These are phyloP conservation scores for Paramecium pentaurelia DNA, from an alignment of 73 alveolate species.

Conservation along the genomic window DNA sequence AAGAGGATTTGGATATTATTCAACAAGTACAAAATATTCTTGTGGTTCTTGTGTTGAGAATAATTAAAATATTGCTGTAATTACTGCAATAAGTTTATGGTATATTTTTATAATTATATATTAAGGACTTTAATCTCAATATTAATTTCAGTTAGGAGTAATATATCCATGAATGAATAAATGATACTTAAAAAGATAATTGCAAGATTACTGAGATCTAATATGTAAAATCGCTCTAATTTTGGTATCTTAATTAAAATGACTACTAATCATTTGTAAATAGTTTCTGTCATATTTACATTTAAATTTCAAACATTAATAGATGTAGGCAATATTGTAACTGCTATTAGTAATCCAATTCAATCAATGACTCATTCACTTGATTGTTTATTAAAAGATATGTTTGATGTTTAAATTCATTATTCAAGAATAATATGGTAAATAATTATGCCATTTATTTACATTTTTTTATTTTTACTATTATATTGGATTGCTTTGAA, in stretches of 20 bases:
- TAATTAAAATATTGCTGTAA: not conserved
- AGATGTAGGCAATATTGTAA: not conserved
- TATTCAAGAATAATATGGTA: not conserved
- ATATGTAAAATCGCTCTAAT: not conserved
- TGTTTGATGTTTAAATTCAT: not conserved
- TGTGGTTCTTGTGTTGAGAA: not conserved
- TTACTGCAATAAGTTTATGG: not conserved
- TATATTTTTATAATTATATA: no score
- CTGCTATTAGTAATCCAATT: not conserved
- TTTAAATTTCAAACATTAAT: no score
- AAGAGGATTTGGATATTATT: not conserved
- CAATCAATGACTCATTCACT: not conserved
- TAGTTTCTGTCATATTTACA: not conserved
- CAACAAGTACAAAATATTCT: slow-evolving; percentile 13
- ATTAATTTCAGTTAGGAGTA: not conserved
- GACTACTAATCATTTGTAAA: not conserved
- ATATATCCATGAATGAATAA: not conserved
- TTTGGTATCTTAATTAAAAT: not conserved
- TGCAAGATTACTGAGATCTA: not conserved
- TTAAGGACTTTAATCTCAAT: not conserved
- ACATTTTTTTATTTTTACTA: not conserved
- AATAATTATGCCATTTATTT: not conserved
- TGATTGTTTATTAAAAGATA: not conserved
- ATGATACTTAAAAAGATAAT: no score
- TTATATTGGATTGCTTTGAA: not conserved